Evolutionary conservation across 177 flowering plant genomes (phyloP).

Genomic region (Vitis hybrid): DNA sequence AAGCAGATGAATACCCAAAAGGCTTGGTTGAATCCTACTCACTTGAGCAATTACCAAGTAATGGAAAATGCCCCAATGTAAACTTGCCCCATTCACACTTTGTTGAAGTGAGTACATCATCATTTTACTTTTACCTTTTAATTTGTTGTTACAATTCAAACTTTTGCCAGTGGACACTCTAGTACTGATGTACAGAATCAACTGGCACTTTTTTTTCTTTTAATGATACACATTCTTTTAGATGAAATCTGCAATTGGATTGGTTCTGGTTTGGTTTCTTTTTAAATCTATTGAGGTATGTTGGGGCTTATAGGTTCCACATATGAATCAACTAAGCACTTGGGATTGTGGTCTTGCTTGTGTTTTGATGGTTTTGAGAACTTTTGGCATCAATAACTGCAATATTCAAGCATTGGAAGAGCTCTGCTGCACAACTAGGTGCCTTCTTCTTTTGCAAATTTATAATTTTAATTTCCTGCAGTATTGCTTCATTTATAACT

Average conservation of each 20-base stretch:
- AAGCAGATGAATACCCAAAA: constrained; percentile 10
- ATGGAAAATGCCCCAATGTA: constrained; percentile 5
- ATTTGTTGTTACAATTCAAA: not conserved
- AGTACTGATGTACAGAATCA: not conserved
- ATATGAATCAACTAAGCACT: constrained; percentile 63
- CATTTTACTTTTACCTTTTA: not conserved
- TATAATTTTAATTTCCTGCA: not conserved
- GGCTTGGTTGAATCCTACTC: constrained; percentile 17
- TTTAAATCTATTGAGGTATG: not conserved
- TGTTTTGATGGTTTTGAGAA: constrained; percentile 80
- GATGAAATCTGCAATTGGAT: not conserved
- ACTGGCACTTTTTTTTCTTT: too few relatives aligned
- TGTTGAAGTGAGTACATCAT: constrained; percentile 33
- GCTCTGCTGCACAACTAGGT: constrained; percentile 86
- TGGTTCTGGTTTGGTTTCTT: not conserved
- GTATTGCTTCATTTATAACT: not conserved
- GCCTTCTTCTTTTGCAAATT: not conserved
- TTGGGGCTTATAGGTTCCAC: constrained; percentile 69
- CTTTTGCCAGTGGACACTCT: not conserved
- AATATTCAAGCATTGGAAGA: constrained; percentile 50
- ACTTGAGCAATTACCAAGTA: constrained; percentile 2
- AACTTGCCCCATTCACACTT: constrained; percentile 23
- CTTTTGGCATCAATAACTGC: constrained; percentile 56
- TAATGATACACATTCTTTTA: not conserved
- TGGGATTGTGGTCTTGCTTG: constrained; percentile 99